Evolutionary conservation across 2,329 filamentous ascomycete species (phyloP).

Genomic region (Gyromitra esculenta): DNA sequence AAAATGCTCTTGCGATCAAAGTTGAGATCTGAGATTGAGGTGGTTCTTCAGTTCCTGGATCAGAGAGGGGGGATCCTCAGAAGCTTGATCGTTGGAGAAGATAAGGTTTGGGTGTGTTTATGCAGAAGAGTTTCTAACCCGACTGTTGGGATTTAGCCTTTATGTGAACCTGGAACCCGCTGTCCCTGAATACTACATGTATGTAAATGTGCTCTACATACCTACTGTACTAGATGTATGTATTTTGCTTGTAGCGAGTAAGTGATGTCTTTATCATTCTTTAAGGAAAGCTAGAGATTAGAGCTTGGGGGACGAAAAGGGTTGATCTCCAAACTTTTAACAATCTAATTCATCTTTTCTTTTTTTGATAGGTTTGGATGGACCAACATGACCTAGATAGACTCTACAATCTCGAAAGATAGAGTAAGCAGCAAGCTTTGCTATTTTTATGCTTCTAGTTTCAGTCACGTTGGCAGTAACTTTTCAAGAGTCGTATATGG

Average conservation of each 20-base stretch:
- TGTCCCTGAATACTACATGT: not conserved
- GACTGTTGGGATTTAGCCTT: not conserved
- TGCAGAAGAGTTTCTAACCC: not conserved
- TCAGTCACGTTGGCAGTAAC: not conserved
- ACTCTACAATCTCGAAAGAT: not conserved
- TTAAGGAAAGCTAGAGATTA: not conserved
- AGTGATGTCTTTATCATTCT: not conserved
- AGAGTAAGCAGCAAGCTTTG: not conserved
- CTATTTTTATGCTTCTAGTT: not conserved
- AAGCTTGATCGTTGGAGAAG: not conserved
- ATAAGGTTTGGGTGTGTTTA: not conserved
- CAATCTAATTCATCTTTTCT: not conserved
- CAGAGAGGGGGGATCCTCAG: not conserved
- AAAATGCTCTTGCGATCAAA: not conserved
- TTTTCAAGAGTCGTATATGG: not conserved
- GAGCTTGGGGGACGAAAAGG: not conserved
- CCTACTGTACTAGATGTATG: not conserved
- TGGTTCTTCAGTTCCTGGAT: not conserved
- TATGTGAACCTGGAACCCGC: not conserved
- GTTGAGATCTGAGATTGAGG: not conserved
- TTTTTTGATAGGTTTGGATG: not conserved
- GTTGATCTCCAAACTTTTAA: not conserved
- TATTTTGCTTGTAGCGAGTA: not conserved
- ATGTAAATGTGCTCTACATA: not conserved
- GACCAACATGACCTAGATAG: not conserved